These are phyloP conservation scores for Candida sonorensis DNA, from an alignment of 805 yeast species.

Conservation along the genomic window DNA sequence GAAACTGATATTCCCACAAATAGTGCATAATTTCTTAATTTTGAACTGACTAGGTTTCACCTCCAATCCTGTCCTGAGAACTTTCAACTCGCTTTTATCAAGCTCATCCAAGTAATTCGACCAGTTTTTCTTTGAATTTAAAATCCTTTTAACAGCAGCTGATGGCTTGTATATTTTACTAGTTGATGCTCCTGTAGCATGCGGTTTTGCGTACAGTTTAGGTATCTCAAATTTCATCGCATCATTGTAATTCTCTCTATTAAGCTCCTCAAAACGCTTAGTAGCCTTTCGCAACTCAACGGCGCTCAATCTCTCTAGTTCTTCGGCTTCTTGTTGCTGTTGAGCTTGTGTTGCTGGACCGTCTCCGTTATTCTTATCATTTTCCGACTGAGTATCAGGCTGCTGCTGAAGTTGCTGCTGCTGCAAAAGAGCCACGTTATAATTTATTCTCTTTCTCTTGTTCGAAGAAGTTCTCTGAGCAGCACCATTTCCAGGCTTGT, in stretches of 20 bases:
- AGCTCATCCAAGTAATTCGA: slow-evolving; percentile 36
- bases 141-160: slow-evolving; percentile 30
- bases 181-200: slow-evolving; percentile 1
- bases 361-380: slow-evolving; percentile 19
- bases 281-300: slow-evolving; percentile 29
- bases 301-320: slow-evolving; percentile 10
- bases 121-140: slow-evolving; percentile 35
- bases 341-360: too few species aligned
- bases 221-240: slow-evolving; percentile 32
- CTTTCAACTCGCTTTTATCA: slow-evolving; percentile 28
- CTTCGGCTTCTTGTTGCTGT: slow-evolving; percentile 10
- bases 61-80: slow-evolving; percentile 23
- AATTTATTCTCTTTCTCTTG: slow-evolving; percentile 27
- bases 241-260: slow-evolving; percentile 38
- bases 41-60: slow-evolving; percentile 27
- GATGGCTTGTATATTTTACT: slow-evolving; percentile 21
- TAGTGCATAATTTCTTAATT: slow-evolving; percentile 36
- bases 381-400: too few species aligned
- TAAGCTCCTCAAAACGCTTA: slow-evolving; percentile 35
- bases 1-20: slow-evolving; percentile 38
- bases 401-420: slow-evolving; percentile 15
- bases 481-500: neutral
- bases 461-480: slow-evolving; percentile 7
- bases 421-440: slow-evolving; percentile 23
- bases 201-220: slow-evolving; percentile 8